Conservation (phyloP, 2,329 filamentous ascomycete species). For the Whalleya microplaca region DNA sequence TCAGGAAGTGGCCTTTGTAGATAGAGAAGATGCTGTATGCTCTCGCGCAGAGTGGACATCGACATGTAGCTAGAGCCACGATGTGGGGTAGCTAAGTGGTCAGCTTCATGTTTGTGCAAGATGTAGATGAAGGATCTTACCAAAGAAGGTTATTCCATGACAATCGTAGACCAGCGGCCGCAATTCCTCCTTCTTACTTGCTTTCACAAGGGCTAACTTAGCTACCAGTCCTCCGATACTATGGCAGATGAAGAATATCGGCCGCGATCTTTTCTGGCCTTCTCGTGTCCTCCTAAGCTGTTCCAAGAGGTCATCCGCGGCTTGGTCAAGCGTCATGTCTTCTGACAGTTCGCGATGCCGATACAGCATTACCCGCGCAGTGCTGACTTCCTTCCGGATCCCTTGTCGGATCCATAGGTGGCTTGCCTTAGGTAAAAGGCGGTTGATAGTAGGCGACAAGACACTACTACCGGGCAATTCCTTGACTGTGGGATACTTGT, state of each 20-base stretch:
- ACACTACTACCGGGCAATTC: slow-evolving; percentile 37
- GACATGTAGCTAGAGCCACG: slow-evolving; percentile 66
- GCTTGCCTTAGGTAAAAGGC: slow-evolving; percentile 36
- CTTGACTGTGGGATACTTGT: slow-evolving; percentile 35
- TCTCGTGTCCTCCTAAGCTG: slow-evolving; percentile 44
- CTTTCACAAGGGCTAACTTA: slow-evolving; percentile 59
- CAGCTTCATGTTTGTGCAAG: slow-evolving; percentile 3
- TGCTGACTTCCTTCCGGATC: slow-evolving; percentile 51
- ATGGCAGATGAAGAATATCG: slow-evolving; percentile 64
- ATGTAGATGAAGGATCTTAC: slow-evolving; percentile 39
- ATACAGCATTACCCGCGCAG: slow-evolving; percentile 56
- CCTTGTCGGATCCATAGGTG: slow-evolving; percentile 59
- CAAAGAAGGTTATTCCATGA: slow-evolving; percentile 64
- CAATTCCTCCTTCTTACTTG: slow-evolving; percentile 43
- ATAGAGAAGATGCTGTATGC: slow-evolving; percentile 56
- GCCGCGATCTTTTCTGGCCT: slow-evolving; percentile 44
- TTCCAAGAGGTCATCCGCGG: slow-evolving; percentile 53
- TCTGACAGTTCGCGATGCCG: slow-evolving; percentile 49
- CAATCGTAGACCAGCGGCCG: slow-evolving; percentile 56
- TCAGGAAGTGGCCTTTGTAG: slow-evolving; percentile 54
- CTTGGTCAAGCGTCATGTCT: slow-evolving; percentile 45
- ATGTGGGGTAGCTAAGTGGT: slow-evolving; percentile 57
- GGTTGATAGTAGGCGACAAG: slow-evolving; percentile 39
- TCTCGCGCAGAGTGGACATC: slow-evolving; percentile 57
- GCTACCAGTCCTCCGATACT: slow-evolving; percentile 64